Evolutionary conservation across 257 asterid species (phyloP).

Genomic region (Penstemon newberryi): DNA sequence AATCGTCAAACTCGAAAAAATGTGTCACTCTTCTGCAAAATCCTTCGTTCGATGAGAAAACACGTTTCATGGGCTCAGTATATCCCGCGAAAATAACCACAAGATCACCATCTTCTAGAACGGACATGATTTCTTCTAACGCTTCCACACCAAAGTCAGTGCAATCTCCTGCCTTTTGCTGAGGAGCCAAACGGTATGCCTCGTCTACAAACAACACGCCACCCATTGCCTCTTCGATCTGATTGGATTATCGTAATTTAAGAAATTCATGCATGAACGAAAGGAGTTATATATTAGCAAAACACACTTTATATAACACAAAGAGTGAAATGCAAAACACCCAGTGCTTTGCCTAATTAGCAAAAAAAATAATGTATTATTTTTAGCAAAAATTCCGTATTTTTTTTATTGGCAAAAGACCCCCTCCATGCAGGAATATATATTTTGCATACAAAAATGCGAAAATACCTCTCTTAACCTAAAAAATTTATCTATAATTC

Average conservation of each 20-base stretch:
- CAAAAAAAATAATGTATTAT: too few species aligned
- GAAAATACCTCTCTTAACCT: too few species aligned
- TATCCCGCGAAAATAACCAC: constrained; percentile 83
- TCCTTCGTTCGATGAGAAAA: constrained; percentile 70
- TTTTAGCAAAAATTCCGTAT: too few species aligned
- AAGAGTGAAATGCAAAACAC: too few species aligned
- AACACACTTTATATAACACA: too few species aligned
- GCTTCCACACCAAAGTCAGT: constrained; percentile 76
- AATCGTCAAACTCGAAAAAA: constrained; percentile 66
- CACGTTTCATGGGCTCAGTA: constrained; percentile 78
- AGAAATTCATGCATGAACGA: too few species aligned
- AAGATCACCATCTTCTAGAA: constrained; percentile 63
- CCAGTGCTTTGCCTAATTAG: too few species aligned
- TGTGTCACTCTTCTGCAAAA: constrained; percentile 79
- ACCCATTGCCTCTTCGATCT: constrained; percentile 92
- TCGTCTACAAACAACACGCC: constrained; percentile 84
- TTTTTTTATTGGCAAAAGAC: constrained; percentile 22
- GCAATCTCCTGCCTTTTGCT: constrained; percentile 45
- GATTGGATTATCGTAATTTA: background rate
- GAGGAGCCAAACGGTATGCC: constrained; percentile 68
- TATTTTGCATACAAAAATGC: too few species aligned
- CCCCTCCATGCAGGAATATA: constrained; percentile 32
- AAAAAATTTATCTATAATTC: too few species aligned
- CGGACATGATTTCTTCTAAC: constrained; percentile 88
- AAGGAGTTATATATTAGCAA: too few species aligned